A percentile compares a stretch with the other conserved stretches of the same genome.
These are phyloP conservation scores for Melastoma candidum DNA, from an alignment of 441 rosid genomes.

Conservation along the genomic window DNA sequence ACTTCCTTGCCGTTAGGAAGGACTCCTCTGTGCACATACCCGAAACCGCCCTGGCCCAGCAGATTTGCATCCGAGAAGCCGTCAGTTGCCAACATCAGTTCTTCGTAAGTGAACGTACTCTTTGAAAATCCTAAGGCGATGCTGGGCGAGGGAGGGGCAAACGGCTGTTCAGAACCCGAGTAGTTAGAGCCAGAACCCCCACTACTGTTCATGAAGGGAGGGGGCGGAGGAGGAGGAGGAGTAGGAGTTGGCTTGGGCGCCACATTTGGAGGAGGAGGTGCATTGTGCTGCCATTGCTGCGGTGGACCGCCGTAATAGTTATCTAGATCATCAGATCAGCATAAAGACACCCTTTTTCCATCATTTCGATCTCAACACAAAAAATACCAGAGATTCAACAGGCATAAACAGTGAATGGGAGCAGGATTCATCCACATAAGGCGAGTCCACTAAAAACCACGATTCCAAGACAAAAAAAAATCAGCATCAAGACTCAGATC, in stretches of 20 bases:
- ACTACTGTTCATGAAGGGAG: conserved; percentile 63
- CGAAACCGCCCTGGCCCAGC: conserved; percentile 98
- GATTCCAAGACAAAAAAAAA: no score
- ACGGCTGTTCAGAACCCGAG: conserved; percentile 55
- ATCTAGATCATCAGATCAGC: conserved; percentile 27
- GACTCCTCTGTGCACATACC: conserved; percentile 88
- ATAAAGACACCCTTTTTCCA: background rate
- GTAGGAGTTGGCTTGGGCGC: conserved; percentile 40
- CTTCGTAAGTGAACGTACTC: conserved; percentile 80
- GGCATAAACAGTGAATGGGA: no score
- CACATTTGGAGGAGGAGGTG: conserved; percentile 27
- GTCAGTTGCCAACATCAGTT: conserved; percentile 75
- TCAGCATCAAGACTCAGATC: no score
- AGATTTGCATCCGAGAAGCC: conserved; percentile 88
- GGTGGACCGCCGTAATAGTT: conserved; percentile 50
- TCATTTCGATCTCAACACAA: background rate
- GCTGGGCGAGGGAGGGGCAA: conserved; percentile 81
- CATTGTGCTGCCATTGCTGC: conserved; percentile 59
- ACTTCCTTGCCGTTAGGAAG: conserved; percentile 95
- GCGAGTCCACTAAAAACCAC: no score
- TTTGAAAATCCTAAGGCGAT: conserved; percentile 62
- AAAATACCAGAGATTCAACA: no score
- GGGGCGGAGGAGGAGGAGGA: conserved; percentile 57
- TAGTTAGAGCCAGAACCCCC: conserved; percentile 75
- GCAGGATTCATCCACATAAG: no score